Evolutionary conservation across 768 basidiomycete species (phyloP).

Genomic region (Tricholoma sp.): DNA sequence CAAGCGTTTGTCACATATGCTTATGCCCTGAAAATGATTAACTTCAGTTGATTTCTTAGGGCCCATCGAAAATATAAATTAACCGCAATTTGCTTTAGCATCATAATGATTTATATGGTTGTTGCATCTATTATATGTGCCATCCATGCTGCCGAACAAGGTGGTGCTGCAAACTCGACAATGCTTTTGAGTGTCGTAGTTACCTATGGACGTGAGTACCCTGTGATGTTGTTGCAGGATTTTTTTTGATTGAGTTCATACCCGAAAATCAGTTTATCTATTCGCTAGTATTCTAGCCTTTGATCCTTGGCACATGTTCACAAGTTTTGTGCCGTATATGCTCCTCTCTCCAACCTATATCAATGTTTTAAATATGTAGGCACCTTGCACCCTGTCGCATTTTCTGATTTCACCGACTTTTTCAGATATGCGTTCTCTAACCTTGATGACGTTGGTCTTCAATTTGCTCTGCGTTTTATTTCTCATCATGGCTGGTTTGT

Average conservation of each 20-base stretch:
- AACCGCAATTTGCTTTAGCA: constrained; percentile 65
- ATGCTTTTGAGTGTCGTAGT: constrained; percentile 86
- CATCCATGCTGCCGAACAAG: constrained; percentile 61
- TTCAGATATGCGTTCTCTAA: constrained; percentile 79
- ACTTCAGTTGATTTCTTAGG: constrained; percentile 28
- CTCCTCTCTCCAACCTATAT: constrained; percentile 80
- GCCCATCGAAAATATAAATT: constrained; percentile 84
- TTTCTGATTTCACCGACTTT: neutral
- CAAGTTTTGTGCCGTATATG: constrained; percentile 85
- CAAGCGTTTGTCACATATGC: constrained; percentile 50
- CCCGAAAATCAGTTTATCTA: constrained; percentile 53
- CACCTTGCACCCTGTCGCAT: constrained; percentile 11
- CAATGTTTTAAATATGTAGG: constrained; percentile 73
- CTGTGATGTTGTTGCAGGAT: neutral
- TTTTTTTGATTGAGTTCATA: constrained; percentile 1
- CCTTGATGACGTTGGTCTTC: constrained; percentile 66
- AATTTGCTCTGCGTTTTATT: constrained; percentile 10
- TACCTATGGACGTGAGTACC: constrained; percentile 67
- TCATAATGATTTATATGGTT: constrained; percentile 81
- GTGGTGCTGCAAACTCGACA: constrained; percentile 58
- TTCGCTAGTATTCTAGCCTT: constrained; percentile 76
- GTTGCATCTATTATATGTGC: constrained; percentile 80
- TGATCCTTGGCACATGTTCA: constrained; percentile 96
- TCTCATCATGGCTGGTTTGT: neutral
- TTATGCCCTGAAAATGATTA: constrained; percentile 5